These are phyloP conservation scores for Paraurostyla sp. DNA, from an alignment of 73 alveolate species.

Conservation along the genomic window DNA sequence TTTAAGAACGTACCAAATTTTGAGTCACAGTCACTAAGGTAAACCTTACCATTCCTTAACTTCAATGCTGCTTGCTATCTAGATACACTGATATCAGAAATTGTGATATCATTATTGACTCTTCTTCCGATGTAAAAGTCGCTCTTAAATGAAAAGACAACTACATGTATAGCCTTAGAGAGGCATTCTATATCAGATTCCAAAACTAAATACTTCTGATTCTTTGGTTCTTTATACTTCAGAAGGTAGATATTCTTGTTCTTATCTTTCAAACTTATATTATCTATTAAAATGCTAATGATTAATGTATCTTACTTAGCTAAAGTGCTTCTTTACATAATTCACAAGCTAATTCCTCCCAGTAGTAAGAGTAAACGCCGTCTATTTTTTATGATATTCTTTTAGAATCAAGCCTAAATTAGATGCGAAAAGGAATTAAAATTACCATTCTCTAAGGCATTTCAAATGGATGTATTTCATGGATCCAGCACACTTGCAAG, in stretches of 20 bases:
- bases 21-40: conserved; percentile 39
- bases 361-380: conserved; percentile 65
- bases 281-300: conserved; percentile 26
- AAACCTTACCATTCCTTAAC: conserved; percentile 34
- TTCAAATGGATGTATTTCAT: conserved; percentile 69
- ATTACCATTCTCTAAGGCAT: conserved; percentile 73
- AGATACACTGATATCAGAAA: conserved; percentile 78
- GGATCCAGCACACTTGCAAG: conserved; percentile 74
- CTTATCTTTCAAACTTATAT: conserved; percentile 41
- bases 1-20: conserved; percentile 59
- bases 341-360: conserved; percentile 88
- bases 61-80: conserved; percentile 50
- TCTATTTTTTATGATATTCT: conserved; percentile 24
- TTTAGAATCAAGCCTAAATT: conserved; percentile 64
- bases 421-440: too few species aligned
- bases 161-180: conserved; percentile 75
- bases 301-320: conserved; percentile 68
- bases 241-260: conserved; percentile 24
- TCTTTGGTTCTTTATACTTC: conserved; percentile 72
- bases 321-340: conserved; percentile 82
- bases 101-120: conserved; percentile 72
- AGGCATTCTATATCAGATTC: conserved; percentile 64
- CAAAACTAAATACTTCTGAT: conserved; percentile 50
- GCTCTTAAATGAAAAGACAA: conserved; percentile 69
- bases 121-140: conserved; percentile 84